Evolutionary conservation across 768 basidiomycete species (phyloP), one percentile per base, ranked within the genome.

Genomic region (Phlegmacium glaucopus): DNA sequence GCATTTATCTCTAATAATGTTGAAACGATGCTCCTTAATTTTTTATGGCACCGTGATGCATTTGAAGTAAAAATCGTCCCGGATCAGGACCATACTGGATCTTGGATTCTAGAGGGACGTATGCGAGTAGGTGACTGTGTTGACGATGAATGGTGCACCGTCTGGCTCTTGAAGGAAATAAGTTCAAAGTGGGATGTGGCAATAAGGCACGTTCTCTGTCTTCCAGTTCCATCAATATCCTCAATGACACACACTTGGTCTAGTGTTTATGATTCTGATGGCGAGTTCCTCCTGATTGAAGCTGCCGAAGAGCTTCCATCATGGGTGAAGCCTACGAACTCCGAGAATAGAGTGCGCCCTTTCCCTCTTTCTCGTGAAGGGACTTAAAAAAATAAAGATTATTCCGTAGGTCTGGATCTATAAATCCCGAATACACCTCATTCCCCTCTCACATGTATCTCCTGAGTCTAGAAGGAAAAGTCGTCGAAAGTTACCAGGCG

Each of bases 61-160:
- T 92, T 92, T 56, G 85, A 90, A 61, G 69, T 91, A 51, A 89
- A 88, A 59, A 75, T 87, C 13, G 77, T 75, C 7, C 63, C 72
- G 16, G 71, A 82, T 54, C 57, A 64, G 11, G 61, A 62, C 4
- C 60, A 59, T 13, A 50, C 69, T 42, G 72, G 65, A 16, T 42
- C 47, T n/a, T 84, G 78, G 69, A 69, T 83, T 35, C 67, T 97
- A 1, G 84, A 92, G 59, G 93, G 94, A 8, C 71, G 75, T 38
- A 90, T 94, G 85, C 75, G 94, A 38, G 89, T 98, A 17, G 95
- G 96, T 3, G 96, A 99, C 67, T 89, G 84, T 44, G 79, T 98
- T n/a, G 94, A 99, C 64, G 96, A 99, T 58, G 96, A 99, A 67
- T 99, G 96, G 96, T 86, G 85, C 62, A 76, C 80, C 11, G 93